Percentiles rank a stretch among this genome's conserved stretches.
Evolutionary conservation across 345 rosid species (phyloP).

Genomic region (Chamaenerion angustifolium): DNA sequence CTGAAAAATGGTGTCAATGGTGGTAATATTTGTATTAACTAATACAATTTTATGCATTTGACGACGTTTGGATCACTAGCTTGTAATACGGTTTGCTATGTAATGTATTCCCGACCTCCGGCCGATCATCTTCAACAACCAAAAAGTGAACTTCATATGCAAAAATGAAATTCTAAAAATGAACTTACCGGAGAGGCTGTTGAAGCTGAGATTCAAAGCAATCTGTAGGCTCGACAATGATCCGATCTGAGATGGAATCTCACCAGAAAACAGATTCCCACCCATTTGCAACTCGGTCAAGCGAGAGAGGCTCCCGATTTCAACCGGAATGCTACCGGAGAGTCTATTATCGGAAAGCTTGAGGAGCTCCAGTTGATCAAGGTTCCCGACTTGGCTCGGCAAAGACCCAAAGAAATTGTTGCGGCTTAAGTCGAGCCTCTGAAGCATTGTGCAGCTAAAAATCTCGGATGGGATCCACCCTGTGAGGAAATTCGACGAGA

Average conservation of each 20-base stretch:
- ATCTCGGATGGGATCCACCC: slow-evolving; percentile 63
- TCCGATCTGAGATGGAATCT: slow-evolving; percentile 52
- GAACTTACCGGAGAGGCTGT: slow-evolving; percentile 36
- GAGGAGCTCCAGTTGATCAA: slow-evolving; percentile 73
- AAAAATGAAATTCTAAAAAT: no score
- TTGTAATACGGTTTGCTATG: no score
- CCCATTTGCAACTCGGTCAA: slow-evolving; percentile 83
- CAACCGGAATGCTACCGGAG: slow-evolving; percentile 38
- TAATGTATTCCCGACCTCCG: no score
- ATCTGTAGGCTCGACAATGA: slow-evolving; percentile 61
- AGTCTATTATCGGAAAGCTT: slow-evolving; percentile 63
- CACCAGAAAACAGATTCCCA: slow-evolving; percentile 53
- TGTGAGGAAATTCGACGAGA: slow-evolving; percentile 54
- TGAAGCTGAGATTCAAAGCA: slow-evolving; percentile 74
- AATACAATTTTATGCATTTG: no score
- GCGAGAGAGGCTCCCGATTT: slow-evolving; percentile 46
- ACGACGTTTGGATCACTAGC: no score
- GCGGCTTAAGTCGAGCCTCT: slow-evolving; percentile 67
- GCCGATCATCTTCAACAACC: no score
- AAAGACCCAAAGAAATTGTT: slow-evolving; percentile 47
- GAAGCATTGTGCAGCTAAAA: slow-evolving; percentile 64
- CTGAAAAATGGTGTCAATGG: no score
- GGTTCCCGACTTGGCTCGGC: slow-evolving; percentile 45
- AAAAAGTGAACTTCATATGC: no score
- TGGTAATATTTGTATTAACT: no score